Evolutionary conservation across 345 rosid genomes (phyloP).

Genomic region (Aethionema arabicum): DNA sequence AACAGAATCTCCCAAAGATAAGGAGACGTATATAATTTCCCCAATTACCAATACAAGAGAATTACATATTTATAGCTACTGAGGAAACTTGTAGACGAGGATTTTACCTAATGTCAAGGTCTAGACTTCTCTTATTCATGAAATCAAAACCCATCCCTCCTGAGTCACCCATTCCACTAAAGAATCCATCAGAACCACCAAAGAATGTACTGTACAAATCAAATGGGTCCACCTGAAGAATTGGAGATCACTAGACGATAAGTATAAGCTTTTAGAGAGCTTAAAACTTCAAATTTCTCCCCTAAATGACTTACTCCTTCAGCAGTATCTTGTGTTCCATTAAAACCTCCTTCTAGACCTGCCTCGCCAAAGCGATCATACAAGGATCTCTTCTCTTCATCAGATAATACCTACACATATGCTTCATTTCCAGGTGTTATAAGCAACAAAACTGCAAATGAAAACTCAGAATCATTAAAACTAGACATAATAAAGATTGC

Average conservation of each 20-base stretch:
- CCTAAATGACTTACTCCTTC: conserved; percentile 48
- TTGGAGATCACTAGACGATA: not conserved
- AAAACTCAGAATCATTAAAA: not conserved
- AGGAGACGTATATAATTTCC: not conserved
- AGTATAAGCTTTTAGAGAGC: not conserved
- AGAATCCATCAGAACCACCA: conserved; percentile 72
- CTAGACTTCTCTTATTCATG: conserved; percentile 48
- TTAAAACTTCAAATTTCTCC: not conserved
- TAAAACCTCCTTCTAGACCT: conserved; percentile 61
- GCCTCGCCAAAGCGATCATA: conserved; percentile 89
- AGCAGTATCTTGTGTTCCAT: conserved; percentile 50
- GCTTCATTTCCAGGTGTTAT: conserved; percentile 41
- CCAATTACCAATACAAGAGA: not conserved
- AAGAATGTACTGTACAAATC: conserved; percentile 77
- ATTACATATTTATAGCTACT: not conserved
- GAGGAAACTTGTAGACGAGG: not conserved
- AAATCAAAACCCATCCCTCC: conserved; percentile 60
- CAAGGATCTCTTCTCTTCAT: conserved; percentile 81
- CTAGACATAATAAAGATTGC: not conserved
- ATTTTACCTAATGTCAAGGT: conserved; percentile 69
- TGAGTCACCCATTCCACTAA: conserved; percentile 55
- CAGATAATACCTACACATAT: conserved; percentile 80
- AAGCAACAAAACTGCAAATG: conserved; percentile 6
- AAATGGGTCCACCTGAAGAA: conserved; percentile 79
- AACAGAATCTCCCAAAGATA: conserved; percentile 17